phyloP scores from a whole-genome alignment of 75 land plant species.

The Adiantum capillusveneris region DNA sequence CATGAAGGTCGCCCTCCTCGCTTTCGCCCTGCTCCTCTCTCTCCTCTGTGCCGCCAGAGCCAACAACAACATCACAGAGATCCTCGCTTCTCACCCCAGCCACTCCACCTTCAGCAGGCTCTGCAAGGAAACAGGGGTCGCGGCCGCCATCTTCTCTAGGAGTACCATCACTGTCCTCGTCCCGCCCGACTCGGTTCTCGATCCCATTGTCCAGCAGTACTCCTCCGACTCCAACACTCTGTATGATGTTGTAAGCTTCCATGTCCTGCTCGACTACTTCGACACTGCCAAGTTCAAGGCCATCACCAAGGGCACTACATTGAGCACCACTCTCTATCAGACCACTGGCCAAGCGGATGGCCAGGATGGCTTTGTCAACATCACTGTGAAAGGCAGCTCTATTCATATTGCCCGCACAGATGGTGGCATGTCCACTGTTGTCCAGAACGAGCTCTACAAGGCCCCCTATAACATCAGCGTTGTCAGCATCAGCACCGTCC shows the following conservation, averaged over 20 bases:
- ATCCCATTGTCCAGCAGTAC: slow-evolving; percentile 9
- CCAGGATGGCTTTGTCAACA: slow-evolving; percentile 41
- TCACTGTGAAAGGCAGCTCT: slow-evolving; percentile 13
- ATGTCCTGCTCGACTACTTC: slow-evolving; percentile 48
- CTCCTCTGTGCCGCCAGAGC: slow-evolving; percentile 6
- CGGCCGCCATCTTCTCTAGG: slow-evolving; percentile 28
- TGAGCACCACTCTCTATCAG: slow-evolving; percentile 48
- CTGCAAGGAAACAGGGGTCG: slow-evolving; percentile 24
- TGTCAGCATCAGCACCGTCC: slow-evolving; percentile 24
- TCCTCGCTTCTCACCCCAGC: slow-evolving; percentile 18
- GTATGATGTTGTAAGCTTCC: slow-evolving; percentile 25
- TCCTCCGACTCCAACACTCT: slow-evolving; percentile 6
- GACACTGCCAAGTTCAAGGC: slow-evolving; percentile 27
- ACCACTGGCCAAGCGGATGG: slow-evolving; percentile 35
- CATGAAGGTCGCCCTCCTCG: not conserved
- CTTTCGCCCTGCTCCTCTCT: not conserved
- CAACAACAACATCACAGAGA: slow-evolving; percentile 25
- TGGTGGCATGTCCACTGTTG: not conserved
- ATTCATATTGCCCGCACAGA: slow-evolving; percentile 12
- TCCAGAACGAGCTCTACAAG: slow-evolving; percentile 13
- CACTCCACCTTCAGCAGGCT: slow-evolving; percentile 28
- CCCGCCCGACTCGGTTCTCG: slow-evolving; percentile 17
- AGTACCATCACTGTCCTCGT: slow-evolving; percentile 39
- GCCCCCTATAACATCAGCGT: slow-evolving; percentile 44
- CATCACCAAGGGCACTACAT: slow-evolving; percentile 13